phyloP scores from a whole-genome alignment of 371 early-diverging fungal genomes.

The Rhizopus sp. region DNA sequence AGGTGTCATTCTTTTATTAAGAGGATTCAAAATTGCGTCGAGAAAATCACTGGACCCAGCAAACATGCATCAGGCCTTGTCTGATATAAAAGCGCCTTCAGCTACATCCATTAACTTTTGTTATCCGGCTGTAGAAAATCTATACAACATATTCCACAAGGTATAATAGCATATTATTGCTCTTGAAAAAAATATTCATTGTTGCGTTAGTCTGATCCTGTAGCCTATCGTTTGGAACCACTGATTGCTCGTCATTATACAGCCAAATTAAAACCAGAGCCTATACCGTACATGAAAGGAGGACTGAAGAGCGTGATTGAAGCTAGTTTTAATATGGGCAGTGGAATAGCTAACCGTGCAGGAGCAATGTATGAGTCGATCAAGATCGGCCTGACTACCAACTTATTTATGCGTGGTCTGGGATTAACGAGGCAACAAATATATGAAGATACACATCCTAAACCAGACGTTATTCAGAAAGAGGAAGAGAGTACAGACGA shows the following conservation, averaged over 20 bases:
- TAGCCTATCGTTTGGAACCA: conserved; percentile 66
- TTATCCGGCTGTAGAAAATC: conserved; percentile 62
- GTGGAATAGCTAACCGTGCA: conserved; percentile 70
- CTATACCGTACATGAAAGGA: conserved; percentile 67
- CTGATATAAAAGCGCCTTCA: conserved; percentile 31
- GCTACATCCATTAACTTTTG: conserved; percentile 37
- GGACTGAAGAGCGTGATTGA: conserved; percentile 61
- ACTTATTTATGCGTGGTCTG: conserved; percentile 56
- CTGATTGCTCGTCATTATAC: conserved; percentile 44
- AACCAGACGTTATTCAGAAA: conserved; percentile 17
- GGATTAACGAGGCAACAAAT: conserved; percentile 49
- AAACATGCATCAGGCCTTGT: conserved; percentile 11
- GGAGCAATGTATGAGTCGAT: conserved; percentile 70
- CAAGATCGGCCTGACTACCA: conserved; percentile 60
- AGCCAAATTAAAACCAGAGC: conserved; percentile 53
- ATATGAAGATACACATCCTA: conserved; percentile 38
- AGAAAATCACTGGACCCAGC: conserved; percentile 35
- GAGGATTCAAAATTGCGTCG: conserved; percentile 64
- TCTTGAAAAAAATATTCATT: conserved; percentile 4
- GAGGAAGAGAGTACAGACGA: conserved; percentile 24
- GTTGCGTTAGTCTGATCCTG: conserved; percentile 37
- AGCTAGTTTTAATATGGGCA: conserved; percentile 60
- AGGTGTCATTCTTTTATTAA: conserved; percentile 74
- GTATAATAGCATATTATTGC: conserved; percentile 38
- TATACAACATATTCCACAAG: conserved; percentile 81